Percentiles rank a stretch among this genome's conserved stretches.
These are phyloP conservation scores for Quercus phellos DNA, from an alignment of 331 rosid species.

Conservation along the genomic window DNA sequence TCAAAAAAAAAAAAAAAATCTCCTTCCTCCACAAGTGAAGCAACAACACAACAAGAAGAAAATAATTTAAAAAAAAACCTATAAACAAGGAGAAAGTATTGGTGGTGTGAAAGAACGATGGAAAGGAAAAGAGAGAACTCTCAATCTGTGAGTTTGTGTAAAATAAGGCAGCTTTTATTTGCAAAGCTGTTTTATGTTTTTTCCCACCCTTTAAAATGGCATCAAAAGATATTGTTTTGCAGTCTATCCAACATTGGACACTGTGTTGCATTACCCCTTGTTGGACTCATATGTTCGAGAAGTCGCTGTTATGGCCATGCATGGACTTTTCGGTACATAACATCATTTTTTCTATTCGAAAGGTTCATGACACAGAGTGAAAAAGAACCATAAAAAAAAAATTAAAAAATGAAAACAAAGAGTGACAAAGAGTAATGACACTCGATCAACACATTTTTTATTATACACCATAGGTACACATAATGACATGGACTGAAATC, in stretches of 20 bases:
- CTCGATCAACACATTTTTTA: too few relatives aligned
- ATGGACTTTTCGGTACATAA: not conserved
- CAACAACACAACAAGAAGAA: constrained; percentile 19
- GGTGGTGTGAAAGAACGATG: constrained; percentile 28
- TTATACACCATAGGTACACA: too few relatives aligned
- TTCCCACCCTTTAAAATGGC: constrained; percentile 3
- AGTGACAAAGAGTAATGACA: too few relatives aligned
- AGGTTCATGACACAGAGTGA: too few relatives aligned
- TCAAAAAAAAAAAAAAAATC: not conserved
- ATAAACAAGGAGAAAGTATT: not conserved
- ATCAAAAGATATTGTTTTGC: constrained; percentile 21
- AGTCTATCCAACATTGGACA: constrained; percentile 22
- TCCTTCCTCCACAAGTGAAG: constrained; percentile 15
- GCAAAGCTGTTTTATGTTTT: constrained; percentile 32
- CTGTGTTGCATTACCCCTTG: not conserved
- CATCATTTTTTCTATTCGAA: too few relatives aligned
- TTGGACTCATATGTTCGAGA: not conserved
- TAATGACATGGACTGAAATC: too few relatives aligned
- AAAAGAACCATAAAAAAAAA: too few relatives aligned
- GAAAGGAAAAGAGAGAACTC: constrained; percentile 15
- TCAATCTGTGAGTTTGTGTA: constrained; percentile 7
- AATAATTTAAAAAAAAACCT: not conserved
- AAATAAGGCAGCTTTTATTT: constrained; percentile 23
- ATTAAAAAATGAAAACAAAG: too few relatives aligned
- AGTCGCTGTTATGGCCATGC: not conserved